Evolutionary conservation across 352 stramenopile species (phyloP).

Genomic region (Phytophthora constricta): DNA sequence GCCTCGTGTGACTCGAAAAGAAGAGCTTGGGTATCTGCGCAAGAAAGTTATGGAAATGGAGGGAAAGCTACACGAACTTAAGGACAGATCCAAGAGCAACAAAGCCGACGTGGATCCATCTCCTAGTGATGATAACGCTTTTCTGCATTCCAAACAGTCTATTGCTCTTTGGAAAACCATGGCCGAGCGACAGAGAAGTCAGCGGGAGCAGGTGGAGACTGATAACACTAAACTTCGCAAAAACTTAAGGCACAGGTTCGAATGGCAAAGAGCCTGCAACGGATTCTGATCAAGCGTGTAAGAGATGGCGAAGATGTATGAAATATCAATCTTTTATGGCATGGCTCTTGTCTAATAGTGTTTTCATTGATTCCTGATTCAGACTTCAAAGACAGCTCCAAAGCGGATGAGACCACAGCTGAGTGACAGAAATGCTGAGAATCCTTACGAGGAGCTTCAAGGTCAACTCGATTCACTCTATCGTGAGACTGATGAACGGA

Average conservation of each 20-base stretch:
- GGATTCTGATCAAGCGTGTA: constrained; percentile 38
- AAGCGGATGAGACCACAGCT: constrained; percentile 14
- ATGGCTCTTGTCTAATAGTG: no score
- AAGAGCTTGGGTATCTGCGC: constrained; percentile 48
- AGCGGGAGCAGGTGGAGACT: constrained; percentile 37
- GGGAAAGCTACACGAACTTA: constrained; percentile 17
- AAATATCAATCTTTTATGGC: no score
- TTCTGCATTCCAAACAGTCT: constrained; percentile 4
- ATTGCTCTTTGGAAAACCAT: constrained; percentile 45
- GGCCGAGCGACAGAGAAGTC: constrained; percentile 42
- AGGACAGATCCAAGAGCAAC: background rate
- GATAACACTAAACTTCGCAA: constrained; percentile 50
- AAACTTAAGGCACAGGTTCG: constrained; percentile 51
- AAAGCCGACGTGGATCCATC: background rate
- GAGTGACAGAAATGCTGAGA: background rate
- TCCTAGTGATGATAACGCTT: background rate
- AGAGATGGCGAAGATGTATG: constrained; percentile 23
- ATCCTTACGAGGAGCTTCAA: constrained; percentile 17
- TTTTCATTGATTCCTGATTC: no score
- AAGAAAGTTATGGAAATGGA: constrained; percentile 45
- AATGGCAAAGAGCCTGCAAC: constrained; percentile 43
- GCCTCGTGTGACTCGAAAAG: constrained; percentile 33
- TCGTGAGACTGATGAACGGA: background rate
- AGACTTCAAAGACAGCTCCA: background rate
- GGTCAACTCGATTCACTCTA: constrained; percentile 19